Evolutionary conservation across 1,284 basidiomycete genomes (phyloP).

Genomic region (Puccinia polysora): DNA sequence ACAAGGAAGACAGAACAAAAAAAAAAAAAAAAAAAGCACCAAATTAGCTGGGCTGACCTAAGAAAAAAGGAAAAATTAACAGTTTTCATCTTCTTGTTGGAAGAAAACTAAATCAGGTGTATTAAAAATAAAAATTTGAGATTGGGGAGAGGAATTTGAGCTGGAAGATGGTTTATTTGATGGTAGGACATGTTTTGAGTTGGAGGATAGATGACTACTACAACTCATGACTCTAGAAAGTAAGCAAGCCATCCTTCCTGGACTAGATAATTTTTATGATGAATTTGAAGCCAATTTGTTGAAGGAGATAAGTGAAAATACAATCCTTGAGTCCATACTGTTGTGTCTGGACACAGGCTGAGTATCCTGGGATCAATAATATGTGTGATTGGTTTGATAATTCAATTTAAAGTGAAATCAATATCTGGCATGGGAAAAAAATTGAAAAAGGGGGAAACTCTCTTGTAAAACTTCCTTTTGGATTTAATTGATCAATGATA

Average conservation of each 20-base stretch:
- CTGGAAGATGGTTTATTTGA: neutral
- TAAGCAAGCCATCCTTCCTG: constrained; percentile 16
- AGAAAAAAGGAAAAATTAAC: too few relatives aligned
- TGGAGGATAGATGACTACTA: neutral
- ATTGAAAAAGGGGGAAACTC: constrained; percentile 9
- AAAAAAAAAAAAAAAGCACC: too few relatives aligned
- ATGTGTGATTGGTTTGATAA: neutral
- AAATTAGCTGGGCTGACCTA: too few relatives aligned
- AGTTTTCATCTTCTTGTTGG: too few relatives aligned
- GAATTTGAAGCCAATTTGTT: constrained; percentile 9
- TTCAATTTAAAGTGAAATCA: neutral
- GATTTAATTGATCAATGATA: neutral
- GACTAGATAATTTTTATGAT: constrained; percentile 20
- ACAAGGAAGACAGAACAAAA: too few relatives aligned
- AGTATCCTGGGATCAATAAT: too few relatives aligned
- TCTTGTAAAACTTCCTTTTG: neutral
- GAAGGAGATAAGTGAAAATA: constrained; percentile 29
- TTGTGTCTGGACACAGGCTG: neutral
- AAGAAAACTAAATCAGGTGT: too few relatives aligned
- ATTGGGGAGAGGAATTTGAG: neutral
- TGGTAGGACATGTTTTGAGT: neutral
- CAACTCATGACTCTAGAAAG: constrained; percentile 20
- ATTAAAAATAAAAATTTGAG: too few relatives aligned
- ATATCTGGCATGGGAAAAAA: neutral
- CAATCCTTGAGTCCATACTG: constrained; percentile 18